Evolutionary conservation across 2,329 filamentous ascomycete species (phyloP).

Genomic region (Stachybotrys chartarum): DNA sequence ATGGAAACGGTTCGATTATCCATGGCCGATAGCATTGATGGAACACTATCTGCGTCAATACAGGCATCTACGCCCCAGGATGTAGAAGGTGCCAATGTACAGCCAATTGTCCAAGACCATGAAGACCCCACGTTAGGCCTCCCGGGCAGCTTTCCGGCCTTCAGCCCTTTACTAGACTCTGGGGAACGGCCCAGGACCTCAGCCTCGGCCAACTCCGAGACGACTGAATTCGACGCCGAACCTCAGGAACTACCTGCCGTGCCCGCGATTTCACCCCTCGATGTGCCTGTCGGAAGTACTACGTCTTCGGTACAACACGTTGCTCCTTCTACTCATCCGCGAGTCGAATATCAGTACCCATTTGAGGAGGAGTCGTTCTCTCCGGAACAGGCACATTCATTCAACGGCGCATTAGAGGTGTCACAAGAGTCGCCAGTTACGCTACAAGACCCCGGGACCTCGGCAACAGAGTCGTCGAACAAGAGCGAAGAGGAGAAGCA

Average conservation of each 20-base stretch:
- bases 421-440: neutral
- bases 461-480: neutral
- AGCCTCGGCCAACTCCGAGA: constrained; percentile 50
- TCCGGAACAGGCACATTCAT: constrained; percentile 6
- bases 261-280: constrained; percentile 19
- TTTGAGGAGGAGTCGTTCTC: constrained; percentile 38
- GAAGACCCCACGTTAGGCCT: constrained; percentile 43
- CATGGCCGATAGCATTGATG: neutral
- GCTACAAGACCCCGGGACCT: neutral
- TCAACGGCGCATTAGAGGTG: constrained; percentile 8
- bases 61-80: neutral
- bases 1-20: neutral
- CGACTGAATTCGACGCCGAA: constrained; percentile 68
- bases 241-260: constrained; percentile 52
- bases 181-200: constrained; percentile 51
- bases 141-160: constrained; percentile 52
- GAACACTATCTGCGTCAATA: neutral
- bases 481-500: neutral
- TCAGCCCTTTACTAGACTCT: constrained; percentile 26
- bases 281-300: constrained; percentile 16
- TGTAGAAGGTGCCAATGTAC: neutral
- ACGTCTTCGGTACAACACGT: constrained; percentile 21
- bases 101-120: neutral
- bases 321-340: constrained; percentile 15
- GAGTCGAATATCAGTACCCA: constrained; percentile 41